Evolutionary conservation across 169 alveolate species (phyloP), one percentile per base, ranked within the genome.

Genomic region (Plasmodium vivax): DNA sequence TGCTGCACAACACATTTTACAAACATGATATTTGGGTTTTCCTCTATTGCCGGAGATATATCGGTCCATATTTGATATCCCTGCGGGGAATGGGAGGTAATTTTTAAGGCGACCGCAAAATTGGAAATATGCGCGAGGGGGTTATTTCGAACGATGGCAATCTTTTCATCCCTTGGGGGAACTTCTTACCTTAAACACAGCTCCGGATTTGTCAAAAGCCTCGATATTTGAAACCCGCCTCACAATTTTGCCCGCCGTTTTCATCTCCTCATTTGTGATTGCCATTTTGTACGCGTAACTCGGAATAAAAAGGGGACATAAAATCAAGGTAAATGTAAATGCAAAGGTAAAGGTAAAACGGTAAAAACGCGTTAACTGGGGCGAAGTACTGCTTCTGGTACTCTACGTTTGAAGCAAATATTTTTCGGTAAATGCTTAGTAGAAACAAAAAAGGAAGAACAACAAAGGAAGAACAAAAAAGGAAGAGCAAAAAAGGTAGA

Each of bases 21-120:
- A 92, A 98, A 98, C 97, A 98, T 96, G 74, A 96, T 80, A 58
- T 97, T 96, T 2, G 99, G 99, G 85, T 98, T 96, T 83, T 97
- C 96, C 92, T 95, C 96, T 72, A 98, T 98, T 36, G 98, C 92
- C 27, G 99, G 99, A 10, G 99, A 99, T 80, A 96, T 84, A 77
- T 98, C 99, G 41, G 98, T 96, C 99, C 99, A 98, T 38, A 98
- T 96, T 93, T 96, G 97, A 72, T 97, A 95, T 14, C 99, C 99
- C 98, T 98, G 87, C 12, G 56, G 58, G 45, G 36, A 79, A 75
- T 74, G 51, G 3, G 38, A 73, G 16, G 41, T 12, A 23, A 10
- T 12, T 34, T 83, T 36, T 71, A 73, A 23, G 27, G 36, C 51
- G 38, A 75, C 32, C 16, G n/a, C 30, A 45, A 85, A 72, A 30